Evolutionary conservation across 805 yeast species (phyloP).

Genomic region (Metschnikowia kunwiensis): DNA sequence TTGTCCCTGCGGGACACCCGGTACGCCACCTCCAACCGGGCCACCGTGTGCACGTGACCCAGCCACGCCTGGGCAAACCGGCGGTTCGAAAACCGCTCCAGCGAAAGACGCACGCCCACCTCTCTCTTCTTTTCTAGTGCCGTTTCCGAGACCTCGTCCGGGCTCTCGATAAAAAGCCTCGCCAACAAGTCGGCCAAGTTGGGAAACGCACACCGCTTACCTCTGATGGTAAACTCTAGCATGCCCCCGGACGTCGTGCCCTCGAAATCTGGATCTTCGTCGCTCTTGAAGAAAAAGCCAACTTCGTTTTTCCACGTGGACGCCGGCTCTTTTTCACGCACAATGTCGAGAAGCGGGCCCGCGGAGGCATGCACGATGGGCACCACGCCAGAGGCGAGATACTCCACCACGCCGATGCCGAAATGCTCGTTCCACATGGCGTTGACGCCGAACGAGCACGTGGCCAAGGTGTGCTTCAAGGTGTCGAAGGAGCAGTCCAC

Average conservation of each 20-base stretch:
- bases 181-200: constrained; percentile 49
- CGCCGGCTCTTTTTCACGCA: constrained; percentile 26
- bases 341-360: constrained; percentile 90
- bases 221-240: constrained; percentile 8
- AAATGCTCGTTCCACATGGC: constrained; percentile 99
- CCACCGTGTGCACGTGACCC: constrained; percentile 18
- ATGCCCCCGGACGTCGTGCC: constrained; percentile 10
- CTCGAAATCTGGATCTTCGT: constrained; percentile 66
- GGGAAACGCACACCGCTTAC: constrained; percentile 32
- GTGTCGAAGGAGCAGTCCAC: constrained; percentile 71
- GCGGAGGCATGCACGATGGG: constrained; percentile 94
- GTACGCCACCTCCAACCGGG: constrained; percentile 23
- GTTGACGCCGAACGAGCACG: constrained; percentile 74
- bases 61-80: constrained; percentile 57
- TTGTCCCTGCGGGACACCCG: constrained; percentile 27
- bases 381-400: constrained; percentile 77
- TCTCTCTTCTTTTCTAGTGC: constrained; percentile 42
- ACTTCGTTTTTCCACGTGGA: constrained; percentile 43
- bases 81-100: constrained; percentile 58
- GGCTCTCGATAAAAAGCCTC: constrained; percentile 37
- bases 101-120: constrained; percentile 45
- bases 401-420: constrained; percentile 96
- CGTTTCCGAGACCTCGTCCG: constrained; percentile 22
- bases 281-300: constrained; percentile 78
- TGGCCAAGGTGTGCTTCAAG: constrained; percentile 52